Evolutionary conservation across 73 alveolate species (phyloP), one percentile per base, ranked within the genome.

Genomic region (Blepharisma stoltei): DNA sequence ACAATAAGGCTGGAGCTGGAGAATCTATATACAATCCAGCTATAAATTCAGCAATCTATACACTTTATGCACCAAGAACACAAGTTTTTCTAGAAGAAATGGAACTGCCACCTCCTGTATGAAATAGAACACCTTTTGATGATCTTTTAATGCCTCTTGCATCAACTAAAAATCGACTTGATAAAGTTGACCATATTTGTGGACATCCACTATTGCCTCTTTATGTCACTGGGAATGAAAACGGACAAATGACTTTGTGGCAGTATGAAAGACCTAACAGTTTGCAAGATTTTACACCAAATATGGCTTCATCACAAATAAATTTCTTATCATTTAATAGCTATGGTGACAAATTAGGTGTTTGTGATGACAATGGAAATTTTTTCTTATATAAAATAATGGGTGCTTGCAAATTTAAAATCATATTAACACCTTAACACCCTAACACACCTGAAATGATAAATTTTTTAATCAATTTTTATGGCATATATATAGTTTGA

Each of bases 261-360:
- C 55, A 69, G 38, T 69, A 14, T 43, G 38, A 60, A n/a, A 14
- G 47, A 2, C 32, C 45, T 37, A 43, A 46, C 3, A 69, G 79
- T 25, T n/a, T 46, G 1, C 79, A 69, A 25, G 55, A 44, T n/a
- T 69, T 69, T 4, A 5, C 79, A 5, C 11, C 38, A n/a, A 7
- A 18, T 7, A 69, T n/a, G 11, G 41, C 41, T 32, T 7, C 79
- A 44, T 37, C 76, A 2, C 20, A 43, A 69, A 69, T 69, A 25
- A 69, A n/a, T n/a, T 14, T 11, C 20, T 14, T 69, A 37, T 14
- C 11, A 43, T 69, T 69, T 53, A 69, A 69, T 43, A 37, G 41
- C 21, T 69, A 14, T 43, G 79, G 79, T 7, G 79, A 69, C 27
- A 69, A 69, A 69, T 43, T 69, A 14, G 79, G 79, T 7, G 79